Evolutionary conservation across 306 rosid genomes (phyloP).

Genomic region (Fragaria ananassa): DNA sequence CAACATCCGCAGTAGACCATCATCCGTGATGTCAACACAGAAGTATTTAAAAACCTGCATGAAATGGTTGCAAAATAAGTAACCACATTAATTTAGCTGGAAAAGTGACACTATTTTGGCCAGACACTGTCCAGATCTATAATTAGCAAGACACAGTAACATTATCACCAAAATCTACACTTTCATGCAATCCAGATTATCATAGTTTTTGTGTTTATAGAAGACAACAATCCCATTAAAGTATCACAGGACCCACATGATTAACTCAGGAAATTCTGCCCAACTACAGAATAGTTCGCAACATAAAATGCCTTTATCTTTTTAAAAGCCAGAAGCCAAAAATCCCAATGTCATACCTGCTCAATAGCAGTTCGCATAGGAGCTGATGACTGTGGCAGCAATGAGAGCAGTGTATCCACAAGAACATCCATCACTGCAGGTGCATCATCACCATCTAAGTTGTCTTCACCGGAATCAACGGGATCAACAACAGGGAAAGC

Average conservation of each 20-base stretch:
- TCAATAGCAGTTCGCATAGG: conserved; percentile 87
- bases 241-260: not conserved
- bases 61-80: conserved; percentile 22
- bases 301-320: not conserved
- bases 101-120: not conserved
- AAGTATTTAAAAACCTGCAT: conserved; percentile 81
- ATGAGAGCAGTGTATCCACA: conserved; percentile 86
- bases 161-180: not conserved
- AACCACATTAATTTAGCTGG: not conserved
- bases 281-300: not conserved
- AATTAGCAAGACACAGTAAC: not conserved
- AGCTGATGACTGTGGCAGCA: conserved; percentile 86
- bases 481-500: conserved; percentile 58
- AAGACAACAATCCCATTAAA: not conserved
- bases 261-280: not conserved
- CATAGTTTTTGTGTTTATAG: not conserved
- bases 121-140: not conserved
- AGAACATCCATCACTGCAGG: conserved; percentile 89
- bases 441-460: conserved; percentile 48
- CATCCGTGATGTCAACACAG: conserved; percentile 62
- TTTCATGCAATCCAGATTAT: not conserved
- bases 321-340: conserved; percentile 18
- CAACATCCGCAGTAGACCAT: conserved; percentile 76
- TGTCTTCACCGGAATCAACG: conserved; percentile 59
- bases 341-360: conserved; percentile 52